These are phyloP conservation scores for Catenaria anguillulae DNA, from an alignment of 371 early-diverging fungal genomes.

Conservation along the genomic window DNA sequence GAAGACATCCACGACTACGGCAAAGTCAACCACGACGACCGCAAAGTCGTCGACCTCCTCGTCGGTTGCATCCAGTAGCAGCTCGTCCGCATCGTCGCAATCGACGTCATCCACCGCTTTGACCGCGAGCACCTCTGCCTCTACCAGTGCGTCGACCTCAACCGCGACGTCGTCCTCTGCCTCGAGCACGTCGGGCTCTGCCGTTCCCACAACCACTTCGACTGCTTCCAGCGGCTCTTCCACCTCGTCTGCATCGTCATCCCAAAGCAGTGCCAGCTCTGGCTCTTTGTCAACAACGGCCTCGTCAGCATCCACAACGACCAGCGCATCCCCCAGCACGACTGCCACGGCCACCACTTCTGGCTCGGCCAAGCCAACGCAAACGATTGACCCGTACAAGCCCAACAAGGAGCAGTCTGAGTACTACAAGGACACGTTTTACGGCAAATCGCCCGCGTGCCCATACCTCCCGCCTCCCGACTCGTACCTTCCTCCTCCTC, in stretches of 20 bases:
- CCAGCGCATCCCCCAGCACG: background rate
- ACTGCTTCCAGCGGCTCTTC: constrained; percentile 29
- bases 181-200: constrained; percentile 21
- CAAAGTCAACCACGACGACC: background rate
- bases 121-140: constrained; percentile 12
- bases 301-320: no score
- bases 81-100: background rate
- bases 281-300: no score
- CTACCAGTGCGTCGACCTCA: constrained; percentile 4
- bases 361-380: background rate
- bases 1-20: background rate
- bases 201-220: constrained; percentile 26
- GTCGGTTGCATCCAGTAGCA: background rate
- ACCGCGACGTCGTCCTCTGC: constrained; percentile 17
- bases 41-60: constrained; percentile 45
- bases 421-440: background rate
- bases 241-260: constrained; percentile 1
- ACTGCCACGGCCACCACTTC: background rate
- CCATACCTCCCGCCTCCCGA: background rate
- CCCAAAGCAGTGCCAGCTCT: no score
- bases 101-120: constrained; percentile 16
- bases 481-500: background rate
- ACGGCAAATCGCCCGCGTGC: background rate
- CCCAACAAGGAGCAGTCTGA: background rate
- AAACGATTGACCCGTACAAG: background rate